Evolutionary conservation across 1,284 basidiomycete species (phyloP).

Genomic region (Entoloma clypeatum): DNA sequence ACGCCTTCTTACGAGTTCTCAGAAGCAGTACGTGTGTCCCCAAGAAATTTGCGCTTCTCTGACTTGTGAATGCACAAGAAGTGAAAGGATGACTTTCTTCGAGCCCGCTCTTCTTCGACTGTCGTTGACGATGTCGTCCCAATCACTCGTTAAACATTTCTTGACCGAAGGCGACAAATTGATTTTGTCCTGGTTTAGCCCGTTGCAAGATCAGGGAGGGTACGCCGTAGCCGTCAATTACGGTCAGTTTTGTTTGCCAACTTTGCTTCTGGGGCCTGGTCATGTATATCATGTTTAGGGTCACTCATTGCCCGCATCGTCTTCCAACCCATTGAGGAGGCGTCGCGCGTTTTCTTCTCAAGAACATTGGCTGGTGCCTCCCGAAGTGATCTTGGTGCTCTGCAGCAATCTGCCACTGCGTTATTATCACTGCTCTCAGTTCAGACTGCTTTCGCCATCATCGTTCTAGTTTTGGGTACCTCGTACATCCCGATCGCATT

Average conservation of each 20-base stretch:
- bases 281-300: constrained; percentile 47
- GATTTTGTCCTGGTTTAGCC: constrained; percentile 78
- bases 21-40: constrained; percentile 13
- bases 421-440: constrained; percentile 60
- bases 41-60: constrained; percentile 14
- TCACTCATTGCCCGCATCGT: constrained; percentile 87
- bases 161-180: constrained; percentile 96
- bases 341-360: constrained; percentile 84
- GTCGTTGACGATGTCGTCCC: constrained; percentile 77
- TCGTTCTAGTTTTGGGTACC: constrained; percentile 72
- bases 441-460: constrained; percentile 65
- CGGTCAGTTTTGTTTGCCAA: constrained; percentile 45
- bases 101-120: constrained; percentile 53
- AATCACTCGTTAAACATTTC: constrained; percentile 90
- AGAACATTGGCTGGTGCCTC: constrained; percentile 44
- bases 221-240: constrained; percentile 95
- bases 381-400: constrained; percentile 11
- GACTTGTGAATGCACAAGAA: constrained; percentile 4
- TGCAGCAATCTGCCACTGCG: constrained; percentile 37
- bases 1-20: constrained; percentile 3
- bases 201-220: constrained; percentile 84
- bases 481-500: constrained; percentile 70
- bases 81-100: constrained; percentile 32
- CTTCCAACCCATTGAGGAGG: constrained; percentile 93
- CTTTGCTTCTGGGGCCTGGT: too few species aligned